Percentiles rank a stretch among this genome's conserved stretches.
Conservation (phyloP, 202 grass and related monocot genomes). For the Miscanthus sacchariflorus region DNA sequence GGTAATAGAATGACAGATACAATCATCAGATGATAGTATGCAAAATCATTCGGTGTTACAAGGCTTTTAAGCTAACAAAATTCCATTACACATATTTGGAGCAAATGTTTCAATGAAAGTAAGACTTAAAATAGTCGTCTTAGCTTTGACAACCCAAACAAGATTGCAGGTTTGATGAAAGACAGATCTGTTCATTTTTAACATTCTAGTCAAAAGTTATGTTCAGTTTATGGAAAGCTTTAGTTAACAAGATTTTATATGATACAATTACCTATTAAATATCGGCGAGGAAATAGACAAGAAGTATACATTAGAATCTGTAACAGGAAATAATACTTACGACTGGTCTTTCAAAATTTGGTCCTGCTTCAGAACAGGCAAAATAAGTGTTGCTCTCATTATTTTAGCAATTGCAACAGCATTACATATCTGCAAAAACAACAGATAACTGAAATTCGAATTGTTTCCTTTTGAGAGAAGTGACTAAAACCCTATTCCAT, state of each 20-base stretch:
- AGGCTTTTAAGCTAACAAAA: background rate
- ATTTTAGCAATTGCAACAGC: slow-evolving; percentile 82
- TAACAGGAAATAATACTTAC: slow-evolving; percentile 46
- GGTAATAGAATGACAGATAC: background rate
- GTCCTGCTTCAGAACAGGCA: slow-evolving; percentile 82
- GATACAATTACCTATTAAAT: background rate
- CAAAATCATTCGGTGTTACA: background rate
- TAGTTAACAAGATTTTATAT: background rate
- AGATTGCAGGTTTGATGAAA: background rate
- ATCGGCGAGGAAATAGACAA: background rate
- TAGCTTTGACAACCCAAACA: background rate
- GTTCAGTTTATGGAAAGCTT: background rate
- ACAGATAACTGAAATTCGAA: slow-evolving; percentile 9
- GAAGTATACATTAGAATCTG: background rate
- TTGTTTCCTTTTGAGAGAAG: background rate
- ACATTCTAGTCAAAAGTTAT: background rate
- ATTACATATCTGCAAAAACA: slow-evolving; percentile 78
- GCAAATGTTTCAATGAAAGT: background rate
- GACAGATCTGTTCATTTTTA: slow-evolving; percentile 13
- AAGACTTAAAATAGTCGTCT: background rate
- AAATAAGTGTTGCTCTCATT: slow-evolving; percentile 81
- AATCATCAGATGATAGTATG: background rate
- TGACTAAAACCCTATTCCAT: slow-evolving; percentile 19
- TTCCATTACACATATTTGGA: background rate
- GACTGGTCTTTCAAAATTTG: slow-evolving; percentile 93